Conservation (phyloP, 306 rosid genomes). For the Potentilla sterilis region DNA sequence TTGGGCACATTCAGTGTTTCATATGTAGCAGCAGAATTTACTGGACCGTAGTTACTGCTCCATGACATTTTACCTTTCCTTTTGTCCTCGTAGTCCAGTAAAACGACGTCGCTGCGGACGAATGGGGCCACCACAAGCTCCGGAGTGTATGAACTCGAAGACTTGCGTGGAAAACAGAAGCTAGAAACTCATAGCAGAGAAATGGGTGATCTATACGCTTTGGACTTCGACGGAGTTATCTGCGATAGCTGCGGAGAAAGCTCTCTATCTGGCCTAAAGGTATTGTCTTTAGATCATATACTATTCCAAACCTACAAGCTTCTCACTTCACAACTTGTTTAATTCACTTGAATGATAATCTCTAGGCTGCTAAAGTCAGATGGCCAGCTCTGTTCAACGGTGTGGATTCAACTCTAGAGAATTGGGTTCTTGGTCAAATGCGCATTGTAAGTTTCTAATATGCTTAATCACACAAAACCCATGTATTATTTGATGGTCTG, state of each 20-base stretch:
- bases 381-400: constrained; percentile 70
- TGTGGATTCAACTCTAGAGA: constrained; percentile 61
- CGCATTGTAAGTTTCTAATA: constrained; percentile 44
- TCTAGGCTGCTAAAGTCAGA: constrained; percentile 81
- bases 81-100: background rate
- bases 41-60: too few relatives aligned
- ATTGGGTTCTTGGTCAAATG: constrained; percentile 82
- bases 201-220: constrained; percentile 87
- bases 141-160: background rate
- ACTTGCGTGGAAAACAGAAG: background rate
- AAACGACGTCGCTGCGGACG: background rate
- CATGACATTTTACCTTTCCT: too few relatives aligned
- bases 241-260: constrained; percentile 97
- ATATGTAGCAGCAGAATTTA: too few relatives aligned
- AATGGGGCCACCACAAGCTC: background rate
- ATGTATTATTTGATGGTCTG: background rate
- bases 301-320: background rate
- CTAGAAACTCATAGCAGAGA: background rate
- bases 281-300: constrained; percentile 9
- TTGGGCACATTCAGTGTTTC: too few relatives aligned
- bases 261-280: constrained; percentile 84
- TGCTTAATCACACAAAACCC: background rate
- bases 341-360: constrained; percentile 20
- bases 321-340: background rate
- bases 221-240: constrained; percentile 89